phyloP scores from a whole-genome alignment of 192 early-diverging fungal genomes.

The Coemansia sp. region DNA sequence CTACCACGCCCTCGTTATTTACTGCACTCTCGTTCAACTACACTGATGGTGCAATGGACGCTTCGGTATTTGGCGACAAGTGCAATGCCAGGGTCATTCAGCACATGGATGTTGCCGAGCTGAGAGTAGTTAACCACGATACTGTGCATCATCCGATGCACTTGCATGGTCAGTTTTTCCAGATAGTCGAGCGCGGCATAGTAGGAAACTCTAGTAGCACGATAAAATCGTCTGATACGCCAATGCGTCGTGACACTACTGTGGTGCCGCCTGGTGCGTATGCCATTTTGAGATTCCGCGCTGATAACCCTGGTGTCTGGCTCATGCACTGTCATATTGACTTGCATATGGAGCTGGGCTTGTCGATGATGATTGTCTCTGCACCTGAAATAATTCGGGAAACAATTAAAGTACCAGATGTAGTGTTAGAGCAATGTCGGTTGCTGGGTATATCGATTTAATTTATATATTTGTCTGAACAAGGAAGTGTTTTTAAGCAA shows the following conservation, averaged over 20 bases:
- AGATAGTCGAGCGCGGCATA: slow-evolving; percentile 66
- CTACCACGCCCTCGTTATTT: slow-evolving; percentile 64
- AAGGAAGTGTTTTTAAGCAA: not conserved
- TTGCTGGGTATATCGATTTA: slow-evolving; percentile 56
- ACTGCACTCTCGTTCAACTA: slow-evolving; percentile 62
- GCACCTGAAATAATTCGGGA: slow-evolving; percentile 65
- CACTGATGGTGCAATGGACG: slow-evolving; percentile 45
- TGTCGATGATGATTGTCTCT: slow-evolving; percentile 70
- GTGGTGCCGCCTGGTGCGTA: slow-evolving; percentile 61
- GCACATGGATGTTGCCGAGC: slow-evolving; percentile 65
- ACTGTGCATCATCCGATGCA: slow-evolving; percentile 75
- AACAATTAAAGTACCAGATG: slow-evolving; percentile 54
- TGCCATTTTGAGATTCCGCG: slow-evolving; percentile 69
- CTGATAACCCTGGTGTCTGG: slow-evolving; percentile 86
- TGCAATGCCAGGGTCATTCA: slow-evolving; percentile 62
- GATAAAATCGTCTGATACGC: slow-evolving; percentile 24
- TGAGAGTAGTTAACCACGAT: slow-evolving; percentile 73
- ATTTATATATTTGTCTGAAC: not conserved
- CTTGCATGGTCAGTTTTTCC: slow-evolving; percentile 85
- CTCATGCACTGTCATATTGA: slow-evolving; percentile 81
- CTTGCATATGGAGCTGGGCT: slow-evolving; percentile 66
- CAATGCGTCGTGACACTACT: slow-evolving; percentile 72
- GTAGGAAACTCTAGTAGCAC: slow-evolving; percentile 51
- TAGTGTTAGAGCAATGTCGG: slow-evolving; percentile 63
- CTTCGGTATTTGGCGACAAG: slow-evolving; percentile 62